phyloP scores from a whole-genome alignment of 352 stramenopile genomes.

The Phytophthora quininea region DNA sequence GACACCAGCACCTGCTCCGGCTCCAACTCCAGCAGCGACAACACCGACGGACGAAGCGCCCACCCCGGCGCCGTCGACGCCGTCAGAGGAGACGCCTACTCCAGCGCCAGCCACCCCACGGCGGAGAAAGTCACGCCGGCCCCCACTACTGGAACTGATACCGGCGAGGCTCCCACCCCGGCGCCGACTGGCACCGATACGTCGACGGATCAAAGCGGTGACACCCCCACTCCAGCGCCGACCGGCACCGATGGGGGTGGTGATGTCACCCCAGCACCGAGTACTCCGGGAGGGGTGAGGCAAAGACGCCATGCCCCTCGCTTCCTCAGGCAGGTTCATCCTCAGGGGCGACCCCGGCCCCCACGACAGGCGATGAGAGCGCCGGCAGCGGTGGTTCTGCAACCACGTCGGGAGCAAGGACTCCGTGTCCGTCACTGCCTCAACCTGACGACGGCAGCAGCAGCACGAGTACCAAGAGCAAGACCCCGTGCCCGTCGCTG shows the following conservation, averaged over 20 bases:
- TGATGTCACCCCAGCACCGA: constrained; percentile 25
- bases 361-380: constrained; percentile 24
- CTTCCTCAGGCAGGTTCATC: constrained; percentile 26
- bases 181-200: constrained; percentile 1
- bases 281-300: constrained; percentile 13
- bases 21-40: constrained; percentile 6
- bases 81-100: constrained; percentile 17
- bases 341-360: constrained; percentile 33
- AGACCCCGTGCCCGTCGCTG: constrained; percentile 27
- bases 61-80: constrained; percentile 21
- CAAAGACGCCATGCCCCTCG: constrained; percentile 23
- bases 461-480: constrained; percentile 8
- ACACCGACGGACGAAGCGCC: not conserved
- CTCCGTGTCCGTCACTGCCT: constrained; percentile 32
- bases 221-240: constrained; percentile 2
- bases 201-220: not conserved
- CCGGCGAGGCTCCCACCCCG: constrained; percentile 4
- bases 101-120: not conserved
- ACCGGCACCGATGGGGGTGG: constrained; percentile 6
- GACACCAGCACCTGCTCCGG: constrained; percentile 5
- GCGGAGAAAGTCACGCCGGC: constrained; percentile 13
- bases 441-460: constrained; percentile 21
- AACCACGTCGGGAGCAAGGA: constrained; percentile 23
- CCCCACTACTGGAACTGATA: not conserved
- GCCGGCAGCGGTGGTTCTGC: constrained; percentile 17